Evolutionary conservation across 2,329 filamentous ascomycete genomes (phyloP), one percentile per base, ranked within the genome.

Genomic region (Tolypocladium pustulatum): DNA sequence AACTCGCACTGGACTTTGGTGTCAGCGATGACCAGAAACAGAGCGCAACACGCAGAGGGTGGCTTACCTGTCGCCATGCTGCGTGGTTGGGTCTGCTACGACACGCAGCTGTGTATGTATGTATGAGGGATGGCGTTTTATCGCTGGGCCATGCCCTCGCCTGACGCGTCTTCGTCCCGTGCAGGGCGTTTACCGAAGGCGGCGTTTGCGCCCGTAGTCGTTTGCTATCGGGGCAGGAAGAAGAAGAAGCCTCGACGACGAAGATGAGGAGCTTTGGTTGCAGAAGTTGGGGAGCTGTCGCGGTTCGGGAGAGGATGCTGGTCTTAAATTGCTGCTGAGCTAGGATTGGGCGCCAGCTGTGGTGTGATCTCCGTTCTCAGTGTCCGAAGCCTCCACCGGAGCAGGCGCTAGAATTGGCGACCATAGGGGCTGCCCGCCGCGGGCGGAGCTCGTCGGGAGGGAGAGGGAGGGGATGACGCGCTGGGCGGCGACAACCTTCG

Each of bases 1-100:
- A 69, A 97, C 92, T 64, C 94, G 89, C 61, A 97, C 93, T 75
- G 36, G 57, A 37, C 41, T 37, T 54, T 60, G 27, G 49, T 49
- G 63, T 53, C 60, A 64, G 64, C 64, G 61, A 60, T 65, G 36
- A 36, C 20, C 55, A 32, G 34, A n/a, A 57, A 3, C n/a, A 37
- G 49, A 37, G 32, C 20, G 53, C 12, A n/a, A 52, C 34, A 40
- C 9, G 52, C 32, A 20, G 52, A 37, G 36, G 9, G 43, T 6
- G 55, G 55, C 40, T 46, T 63, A 67, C 66, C 68, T 63, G 67
- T 67, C 38, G 68, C 62, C 68, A 69, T 69, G 56, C 56, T 63
- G 63, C 53, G 52, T 17, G 36, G 37, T 36, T 20, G 20, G 59
- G 58, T 58, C 38, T 59, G 12, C 30, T 51, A 25, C 30, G 36